Base-by-base conservation (phyloP, 805 yeast genomes). In the Candida montana region DNA sequence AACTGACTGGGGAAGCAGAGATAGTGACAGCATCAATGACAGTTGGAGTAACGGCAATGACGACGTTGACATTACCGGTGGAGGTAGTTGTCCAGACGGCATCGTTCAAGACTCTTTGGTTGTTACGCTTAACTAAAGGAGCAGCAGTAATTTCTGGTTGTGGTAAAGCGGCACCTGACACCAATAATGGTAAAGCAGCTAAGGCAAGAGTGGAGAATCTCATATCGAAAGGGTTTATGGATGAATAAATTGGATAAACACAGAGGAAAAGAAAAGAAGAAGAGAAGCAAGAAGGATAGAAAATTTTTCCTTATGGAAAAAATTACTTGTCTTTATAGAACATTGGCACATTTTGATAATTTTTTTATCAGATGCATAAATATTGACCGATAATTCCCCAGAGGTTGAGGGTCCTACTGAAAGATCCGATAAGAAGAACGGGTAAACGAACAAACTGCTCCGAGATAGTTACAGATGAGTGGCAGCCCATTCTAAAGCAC, bases 21-120 rank as follows among this genome's bases (percentile, higher is more conserved):
- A 63, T 58, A 16, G 75, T 70, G 35, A 69, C 74, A 39, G 66
- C 72, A 46, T 70, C 74, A 32, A 65, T 64, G 21, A 75, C 75
- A 2, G 58, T 61, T 3, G 86, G 80, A 1, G 85, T 83, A 52
- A 75, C 69, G 16, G 64, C 66, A 34, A 64, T 59, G 4, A 63
- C 43, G 19, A 47, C 45, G 16, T 58, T 57, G 28, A 41, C 45
- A 16, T 29, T 23, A 33, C 39, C 45, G 1, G 58, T 49, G 20
- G 65, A 58, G 8, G 65, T 59, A 1, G 69, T 58, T 5, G 64
- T 64, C 71, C 71, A 67, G 7, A 60, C 50, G 24, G 48, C 42
- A 39, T 55, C 57, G 0, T 54, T 61, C 38, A 56, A 43, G 5
- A 43, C 41, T 18, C 36, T 39, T 44, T 54, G 50, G 34, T 48